Conservation (phyloP, 2,329 filamentous ascomycete species). For the Reticulascus tulasneorum region DNA sequence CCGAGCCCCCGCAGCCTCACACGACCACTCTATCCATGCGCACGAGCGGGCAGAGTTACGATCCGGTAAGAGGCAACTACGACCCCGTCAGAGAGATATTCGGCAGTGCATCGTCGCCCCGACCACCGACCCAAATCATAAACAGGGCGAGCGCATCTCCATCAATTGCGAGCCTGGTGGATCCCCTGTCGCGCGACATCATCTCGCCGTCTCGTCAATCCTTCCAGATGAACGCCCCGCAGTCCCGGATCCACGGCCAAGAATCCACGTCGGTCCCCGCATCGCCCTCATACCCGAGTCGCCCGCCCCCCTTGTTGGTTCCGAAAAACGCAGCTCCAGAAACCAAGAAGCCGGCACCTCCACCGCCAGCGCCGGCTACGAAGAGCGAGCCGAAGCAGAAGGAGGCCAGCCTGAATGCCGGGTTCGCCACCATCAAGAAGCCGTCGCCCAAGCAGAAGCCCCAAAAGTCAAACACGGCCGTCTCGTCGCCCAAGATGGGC, state of each 20-base stretch:
- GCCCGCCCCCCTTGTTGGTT: constrained; percentile 27
- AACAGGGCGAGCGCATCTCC: constrained; percentile 84
- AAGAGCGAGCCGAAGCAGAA: constrained; percentile 12
- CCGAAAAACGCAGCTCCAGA: constrained; percentile 28
- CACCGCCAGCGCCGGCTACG: constrained; percentile 25
- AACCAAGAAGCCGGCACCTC: constrained; percentile 32
- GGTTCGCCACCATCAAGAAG: constrained; percentile 32
- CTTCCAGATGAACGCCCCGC: constrained; percentile 17
- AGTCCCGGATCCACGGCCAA: constrained; percentile 26
- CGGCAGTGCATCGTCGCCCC: constrained; percentile 43
- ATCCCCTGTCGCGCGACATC: constrained; percentile 46
- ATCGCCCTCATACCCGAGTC: constrained; percentile 38
- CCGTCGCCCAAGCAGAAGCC: constrained; percentile 45
- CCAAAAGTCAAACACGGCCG: constrained; percentile 31
- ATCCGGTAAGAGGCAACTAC: constrained; percentile 79
- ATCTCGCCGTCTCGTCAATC: constrained; percentile 30
- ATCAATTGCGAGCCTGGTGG: constrained; percentile 86
- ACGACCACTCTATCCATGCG: constrained; percentile 44
- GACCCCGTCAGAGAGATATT: constrained; percentile 53
- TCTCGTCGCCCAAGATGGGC: constrained; percentile 47
- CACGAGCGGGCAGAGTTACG: constrained; percentile 79
- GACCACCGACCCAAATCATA: constrained; percentile 30
- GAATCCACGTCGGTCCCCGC: constrained; percentile 35
- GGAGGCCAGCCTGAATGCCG: constrained; percentile 7
- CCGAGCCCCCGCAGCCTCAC: constrained; percentile 38